Conservation (phyloP, 2,329 filamentous ascomycete genomes). For the Hypoxylon sp. region DNA sequence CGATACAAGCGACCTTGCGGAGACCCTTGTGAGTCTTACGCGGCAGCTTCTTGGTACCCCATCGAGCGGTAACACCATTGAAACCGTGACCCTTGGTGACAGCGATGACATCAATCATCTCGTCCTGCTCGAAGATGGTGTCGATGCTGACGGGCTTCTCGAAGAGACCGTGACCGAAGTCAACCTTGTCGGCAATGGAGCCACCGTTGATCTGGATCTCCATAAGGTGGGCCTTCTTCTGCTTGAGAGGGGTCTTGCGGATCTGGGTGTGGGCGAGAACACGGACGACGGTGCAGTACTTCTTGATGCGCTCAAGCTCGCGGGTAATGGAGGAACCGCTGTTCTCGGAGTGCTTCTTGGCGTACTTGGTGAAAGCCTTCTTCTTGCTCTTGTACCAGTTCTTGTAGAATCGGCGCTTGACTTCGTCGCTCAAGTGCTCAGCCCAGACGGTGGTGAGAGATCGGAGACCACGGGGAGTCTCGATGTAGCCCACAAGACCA, state of each 20-base stretch:
- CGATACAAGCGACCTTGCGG: conserved; percentile 99
- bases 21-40: conserved; percentile 99
- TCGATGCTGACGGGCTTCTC: conserved; percentile 98
- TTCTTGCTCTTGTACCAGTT: conserved; percentile 99
- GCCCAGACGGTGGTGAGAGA: conserved; percentile 99
- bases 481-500: conserved; percentile 99
- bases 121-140: conserved; percentile 98
- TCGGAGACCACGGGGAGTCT: conserved; percentile 98
- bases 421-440: conserved; percentile 97
- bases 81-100: conserved; percentile 99
- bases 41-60: conserved; percentile 99
- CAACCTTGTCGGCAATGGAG: conserved; percentile 95
- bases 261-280: conserved; percentile 99
- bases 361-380: conserved; percentile 99
- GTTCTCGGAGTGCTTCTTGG: conserved; percentile 99
- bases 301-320: conserved; percentile 99
- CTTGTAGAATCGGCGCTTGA: conserved; percentile 99
- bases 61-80: conserved; percentile 96
- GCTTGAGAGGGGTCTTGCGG: conserved; percentile 99
- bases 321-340: conserved; percentile 91
- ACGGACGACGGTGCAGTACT: conserved; percentile 99
- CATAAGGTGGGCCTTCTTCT: conserved; percentile 99
- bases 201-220: conserved; percentile 99
- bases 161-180: conserved; percentile 94
- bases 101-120: conserved; percentile 99